These are phyloP conservation scores for Neofusicoccum umdonicola DNA, from an alignment of 2,329 filamentous ascomycete species.

Conservation along the genomic window DNA sequence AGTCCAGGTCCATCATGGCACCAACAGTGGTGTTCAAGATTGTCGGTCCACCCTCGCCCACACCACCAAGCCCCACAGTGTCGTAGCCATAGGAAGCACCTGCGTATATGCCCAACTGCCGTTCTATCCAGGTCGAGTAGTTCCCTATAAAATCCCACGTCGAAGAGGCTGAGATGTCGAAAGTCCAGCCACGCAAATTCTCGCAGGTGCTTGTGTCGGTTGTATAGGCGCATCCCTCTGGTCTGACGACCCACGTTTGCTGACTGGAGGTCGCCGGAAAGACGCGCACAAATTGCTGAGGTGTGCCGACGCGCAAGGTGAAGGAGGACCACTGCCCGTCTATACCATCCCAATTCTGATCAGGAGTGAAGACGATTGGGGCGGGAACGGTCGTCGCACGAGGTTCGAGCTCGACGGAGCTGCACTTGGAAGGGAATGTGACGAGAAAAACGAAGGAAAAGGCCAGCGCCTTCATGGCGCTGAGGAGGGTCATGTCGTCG, in stretches of 20 bases:
- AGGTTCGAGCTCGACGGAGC: background rate
- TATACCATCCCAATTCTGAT: conserved; percentile 36
- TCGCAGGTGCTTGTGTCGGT: conserved; percentile 27
- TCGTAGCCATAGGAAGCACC: conserved; percentile 38
- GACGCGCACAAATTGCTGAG: conserved; percentile 29
- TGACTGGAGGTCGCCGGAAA: conserved; percentile 34
- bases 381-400: conserved; percentile 1
- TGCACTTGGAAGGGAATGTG: background rate
- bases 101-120: conserved; percentile 27
- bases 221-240: conserved; percentile 33
- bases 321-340: conserved; percentile 35
- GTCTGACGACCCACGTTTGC: conserved; percentile 34
- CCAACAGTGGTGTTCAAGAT: conserved; percentile 37
- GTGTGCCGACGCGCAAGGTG: conserved; percentile 29
- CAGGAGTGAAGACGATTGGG: conserved; percentile 34
- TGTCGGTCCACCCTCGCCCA: conserved; percentile 26
- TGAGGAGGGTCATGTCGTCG: background rate
- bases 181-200: conserved; percentile 28
- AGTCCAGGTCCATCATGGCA: conserved; percentile 33
- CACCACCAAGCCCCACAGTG: conserved; percentile 31
- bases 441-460: background rate
- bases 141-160: conserved; percentile 34
- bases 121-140: conserved; percentile 29
- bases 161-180: conserved; percentile 30
- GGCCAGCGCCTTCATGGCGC: background rate